Percentiles rank a stretch among this genome's conserved stretches.
phyloP scores from a whole-genome alignment of 2,329 filamentous ascomycete genomes.

The Neoarthrinium moseri region DNA sequence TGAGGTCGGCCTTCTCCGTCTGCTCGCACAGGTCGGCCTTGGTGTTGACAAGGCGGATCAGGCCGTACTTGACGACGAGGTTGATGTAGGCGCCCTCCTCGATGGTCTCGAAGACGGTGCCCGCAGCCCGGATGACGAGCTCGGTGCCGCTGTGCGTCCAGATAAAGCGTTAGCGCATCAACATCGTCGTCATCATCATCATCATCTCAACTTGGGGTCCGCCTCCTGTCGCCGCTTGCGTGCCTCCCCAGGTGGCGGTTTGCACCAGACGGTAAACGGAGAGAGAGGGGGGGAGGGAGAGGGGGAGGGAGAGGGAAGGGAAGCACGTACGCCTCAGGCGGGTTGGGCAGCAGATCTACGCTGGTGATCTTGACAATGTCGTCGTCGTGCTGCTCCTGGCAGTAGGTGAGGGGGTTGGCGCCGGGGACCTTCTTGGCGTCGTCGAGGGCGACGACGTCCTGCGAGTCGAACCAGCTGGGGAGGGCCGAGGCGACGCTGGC shows the following conservation, averaged over 20 bases:
- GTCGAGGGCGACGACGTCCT: conserved; percentile 47
- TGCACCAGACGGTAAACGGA: no score
- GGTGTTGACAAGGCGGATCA: conserved; percentile 84
- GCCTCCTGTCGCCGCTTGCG: no score
- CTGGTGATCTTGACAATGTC: conserved; percentile 75
- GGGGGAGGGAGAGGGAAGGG: no score
- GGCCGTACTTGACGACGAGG: conserved; percentile 87
- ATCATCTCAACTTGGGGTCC: no score
- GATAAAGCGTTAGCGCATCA: conserved; percentile 7
- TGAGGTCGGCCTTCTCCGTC: conserved; percentile 80
- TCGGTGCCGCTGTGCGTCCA: conserved; percentile 62
- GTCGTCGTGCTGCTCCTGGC: conserved; percentile 60
- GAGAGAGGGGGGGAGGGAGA: no score
- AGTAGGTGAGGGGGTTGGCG: conserved; percentile 82
- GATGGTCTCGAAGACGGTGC: conserved; percentile 71
- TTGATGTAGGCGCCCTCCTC: conserved; percentile 77
- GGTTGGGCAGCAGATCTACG: conserved; percentile 83
- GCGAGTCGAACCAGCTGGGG: conserved; percentile 45
- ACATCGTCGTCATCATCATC: no score
- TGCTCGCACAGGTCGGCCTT: conserved; percentile 85
- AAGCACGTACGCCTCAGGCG: conserved; percentile 73
- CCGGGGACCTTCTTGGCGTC: conserved; percentile 70
- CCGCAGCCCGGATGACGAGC: conserved; percentile 76
- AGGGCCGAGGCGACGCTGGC: conserved; percentile 39
- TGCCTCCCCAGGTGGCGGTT: no score